phyloP scores from a whole-genome alignment of 1,139 yeast species.

The Yamadazyma aaseri region DNA sequence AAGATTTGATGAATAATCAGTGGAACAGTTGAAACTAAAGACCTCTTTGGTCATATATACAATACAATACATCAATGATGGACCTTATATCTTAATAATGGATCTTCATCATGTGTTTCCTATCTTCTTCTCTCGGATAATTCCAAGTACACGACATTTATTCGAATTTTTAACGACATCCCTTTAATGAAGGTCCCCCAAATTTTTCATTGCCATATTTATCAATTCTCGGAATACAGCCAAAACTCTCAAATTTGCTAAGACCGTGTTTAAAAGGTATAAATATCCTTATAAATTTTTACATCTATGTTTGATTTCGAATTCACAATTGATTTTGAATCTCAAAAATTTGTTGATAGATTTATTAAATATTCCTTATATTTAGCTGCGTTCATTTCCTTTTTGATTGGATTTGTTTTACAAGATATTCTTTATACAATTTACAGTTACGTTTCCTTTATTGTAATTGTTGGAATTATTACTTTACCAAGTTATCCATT shows the following conservation, averaged over 20 bases:
- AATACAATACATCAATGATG: no score
- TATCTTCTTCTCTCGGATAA: no score
- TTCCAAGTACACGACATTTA: no score
- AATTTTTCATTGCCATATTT: background rate
- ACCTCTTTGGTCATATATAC: no score
- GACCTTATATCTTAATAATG: no score
- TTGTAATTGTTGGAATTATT: conserved; percentile 33
- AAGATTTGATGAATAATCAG: no score
- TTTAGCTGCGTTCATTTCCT: conserved; percentile 30
- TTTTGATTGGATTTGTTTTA: conserved; percentile 44
- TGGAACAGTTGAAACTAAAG: no score
- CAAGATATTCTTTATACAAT: conserved; percentile 39
- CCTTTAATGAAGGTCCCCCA: no score
- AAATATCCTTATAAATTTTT: conserved; percentile 1
- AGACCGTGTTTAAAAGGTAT: background rate
- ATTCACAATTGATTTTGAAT: conserved; percentile 62
- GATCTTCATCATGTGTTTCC: no score
- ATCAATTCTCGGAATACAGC: conserved; percentile 5
- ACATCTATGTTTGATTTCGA: conserved; percentile 27
- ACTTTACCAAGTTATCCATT: conserved; percentile 58
- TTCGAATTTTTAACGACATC: no score
- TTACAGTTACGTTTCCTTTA: conserved; percentile 33
- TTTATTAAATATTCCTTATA: conserved; percentile 20
- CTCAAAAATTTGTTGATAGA: conserved; percentile 47
- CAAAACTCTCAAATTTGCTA: background rate